Evolutionary conservation across 2,329 filamentous ascomycete species (phyloP), one percentile per base, ranked within the genome.

Genomic region (Botryotinia globosa): DNA sequence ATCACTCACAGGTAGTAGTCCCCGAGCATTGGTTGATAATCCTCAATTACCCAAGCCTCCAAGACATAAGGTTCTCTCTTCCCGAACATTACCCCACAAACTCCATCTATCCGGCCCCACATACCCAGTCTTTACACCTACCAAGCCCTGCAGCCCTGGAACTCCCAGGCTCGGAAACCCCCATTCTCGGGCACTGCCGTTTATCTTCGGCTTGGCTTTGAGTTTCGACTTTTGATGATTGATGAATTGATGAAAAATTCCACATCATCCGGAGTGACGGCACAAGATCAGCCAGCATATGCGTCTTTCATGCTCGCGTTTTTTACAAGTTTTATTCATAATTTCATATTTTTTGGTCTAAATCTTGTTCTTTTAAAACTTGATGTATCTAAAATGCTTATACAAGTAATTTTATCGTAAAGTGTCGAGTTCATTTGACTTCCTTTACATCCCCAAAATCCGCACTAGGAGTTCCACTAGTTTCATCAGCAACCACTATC

Each of bases 401-500:
- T 56, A 8, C 14, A 56, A n/a, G 20, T n/a, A 7, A n/a, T 39
- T n/a, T 5, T 39, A 62, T 39, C 14, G 37, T 62, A 62, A 16
- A 18, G 22, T 3, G 37, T 7, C 45, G 1, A n/a, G 37, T 62
- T 62, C 34, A 62, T n/a, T 63, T 63, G n/a, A 32, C 39, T 37
- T 39, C 61, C 39, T 44, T 63, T 42, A 59, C 8, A 34, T 67
- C 64, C 5, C 45, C 45, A 42, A 56, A 68, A 32, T 67, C 64
- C 1, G 48, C 48, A 54, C 64, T 42, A 42, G 64, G 45, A 54
- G 64, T 42, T 1, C 48, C 65, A 68, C 65, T 56, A 32, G 9
- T 16, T 32, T 68, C 68, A 32, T 63, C 68, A 16, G 34, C 68
- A 16, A 70, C 56, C 25, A 32, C 72, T 54, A 77, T 73, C 5